Conservation (phyloP, 2,329 filamentous ascomycete species). For the Ceratocystis albifundus region DNA sequence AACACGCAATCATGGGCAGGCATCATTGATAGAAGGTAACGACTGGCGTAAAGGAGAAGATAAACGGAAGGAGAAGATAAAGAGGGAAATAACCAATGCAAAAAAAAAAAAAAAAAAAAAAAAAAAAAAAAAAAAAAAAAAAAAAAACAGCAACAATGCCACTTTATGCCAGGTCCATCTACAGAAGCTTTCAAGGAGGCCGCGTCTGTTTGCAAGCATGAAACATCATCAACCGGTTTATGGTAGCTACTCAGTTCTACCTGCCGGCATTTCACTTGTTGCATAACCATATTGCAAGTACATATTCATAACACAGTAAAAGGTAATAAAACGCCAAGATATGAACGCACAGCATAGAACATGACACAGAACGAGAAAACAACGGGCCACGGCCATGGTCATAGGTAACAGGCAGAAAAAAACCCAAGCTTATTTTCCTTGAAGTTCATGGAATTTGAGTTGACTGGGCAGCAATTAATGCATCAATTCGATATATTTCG, state of each 20-base stretch:
- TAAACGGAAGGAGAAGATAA: neutral
- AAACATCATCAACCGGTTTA: neutral
- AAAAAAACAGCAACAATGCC: neutral
- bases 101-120: neutral
- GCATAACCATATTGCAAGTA: neutral
- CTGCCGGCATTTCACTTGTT: neutral
- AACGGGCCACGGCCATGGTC: no score
- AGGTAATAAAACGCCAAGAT: neutral
- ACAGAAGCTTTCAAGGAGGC: neutral
- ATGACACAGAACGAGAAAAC: neutral
- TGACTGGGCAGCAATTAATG: slow-evolving; percentile 8
- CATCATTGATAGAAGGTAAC: neutral
- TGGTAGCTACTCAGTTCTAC: neutral
- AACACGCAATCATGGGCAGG: neutral
- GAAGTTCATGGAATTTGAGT: neutral
- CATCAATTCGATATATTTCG: neutral
- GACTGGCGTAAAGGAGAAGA: neutral
- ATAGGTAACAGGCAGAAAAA: neutral
- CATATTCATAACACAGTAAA: neutral
- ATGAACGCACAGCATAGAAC: neutral
- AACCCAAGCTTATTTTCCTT: slow-evolving; percentile 5
- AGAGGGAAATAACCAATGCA: neutral
- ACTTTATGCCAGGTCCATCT: neutral
- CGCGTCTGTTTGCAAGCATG: neutral
- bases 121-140: neutral